These are phyloP conservation scores for Wickerhamiella azyma DNA, from an alignment of 805 yeast genomes.

Conservation along the genomic window DNA sequence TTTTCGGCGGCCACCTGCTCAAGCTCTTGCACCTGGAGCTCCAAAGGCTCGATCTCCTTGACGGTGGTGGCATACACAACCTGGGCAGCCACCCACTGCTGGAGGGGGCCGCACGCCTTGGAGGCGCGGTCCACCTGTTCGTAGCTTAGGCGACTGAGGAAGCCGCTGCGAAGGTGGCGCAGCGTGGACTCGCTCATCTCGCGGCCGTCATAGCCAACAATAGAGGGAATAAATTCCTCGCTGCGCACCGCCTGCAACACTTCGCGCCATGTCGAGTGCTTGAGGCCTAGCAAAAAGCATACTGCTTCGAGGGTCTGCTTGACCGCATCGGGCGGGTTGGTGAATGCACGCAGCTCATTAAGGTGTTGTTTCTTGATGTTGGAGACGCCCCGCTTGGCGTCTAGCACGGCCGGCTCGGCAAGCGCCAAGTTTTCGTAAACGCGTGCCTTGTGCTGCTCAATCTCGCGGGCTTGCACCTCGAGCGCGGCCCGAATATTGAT, in stretches of 20 bases:
- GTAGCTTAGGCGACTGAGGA: slow-evolving; percentile 50
- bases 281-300: slow-evolving; percentile 64
- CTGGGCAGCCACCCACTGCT: slow-evolving; percentile 85
- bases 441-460: slow-evolving; percentile 36
- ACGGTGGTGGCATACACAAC: slow-evolving; percentile 59
- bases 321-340: slow-evolving; percentile 80
- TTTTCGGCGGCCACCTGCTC: slow-evolving; percentile 51
- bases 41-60: slow-evolving; percentile 59
- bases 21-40: slow-evolving; percentile 45
- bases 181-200: slow-evolving; percentile 40
- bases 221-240: slow-evolving; percentile 77
- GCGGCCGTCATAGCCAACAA: slow-evolving; percentile 60
- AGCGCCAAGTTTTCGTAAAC: slow-evolving; percentile 54
- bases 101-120: slow-evolving; percentile 86
- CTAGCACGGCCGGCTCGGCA: slow-evolving; percentile 74
- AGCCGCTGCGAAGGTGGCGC: slow-evolving; percentile 41
- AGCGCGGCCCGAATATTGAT: slow-evolving; percentile 59
- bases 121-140: slow-evolving; percentile 77
- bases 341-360: slow-evolving; percentile 78
- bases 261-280: slow-evolving; percentile 52
- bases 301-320: slow-evolving; percentile 79
- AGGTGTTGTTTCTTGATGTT: slow-evolving; percentile 85
- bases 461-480: slow-evolving; percentile 48
- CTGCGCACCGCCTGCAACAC: slow-evolving; percentile 66
- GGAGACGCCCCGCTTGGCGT: slow-evolving; percentile 81